Percentiles rank a stretch among this genome's conserved stretches.
Conservation (phyloP, 495 filamentous ascomycete species). For the Umbilicaria muhlenbergii region DNA sequence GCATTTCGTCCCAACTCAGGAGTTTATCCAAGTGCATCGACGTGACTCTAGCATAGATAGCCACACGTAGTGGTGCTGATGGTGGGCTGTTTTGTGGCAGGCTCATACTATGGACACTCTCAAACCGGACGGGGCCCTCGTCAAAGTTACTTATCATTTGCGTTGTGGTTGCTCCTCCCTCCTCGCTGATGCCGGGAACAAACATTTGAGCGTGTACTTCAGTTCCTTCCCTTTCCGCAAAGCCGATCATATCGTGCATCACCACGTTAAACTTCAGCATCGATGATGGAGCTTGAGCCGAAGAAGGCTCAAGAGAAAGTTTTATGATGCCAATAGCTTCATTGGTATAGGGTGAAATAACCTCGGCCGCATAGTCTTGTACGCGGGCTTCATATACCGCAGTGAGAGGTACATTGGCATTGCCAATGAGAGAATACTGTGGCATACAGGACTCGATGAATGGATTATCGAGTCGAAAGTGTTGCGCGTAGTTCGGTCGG, state of each 20-base stretch:
- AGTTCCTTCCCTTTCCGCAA: constrained; percentile 90
- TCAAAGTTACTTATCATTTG: constrained; percentile 92
- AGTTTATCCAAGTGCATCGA: constrained; percentile 94
- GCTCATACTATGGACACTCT: constrained; percentile 98
- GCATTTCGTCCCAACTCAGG: constrained; percentile 97
- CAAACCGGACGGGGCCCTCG: constrained; percentile 85
- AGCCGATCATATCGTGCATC: constrained; percentile 93
- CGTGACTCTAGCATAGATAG: constrained; percentile 83
- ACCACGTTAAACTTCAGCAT: constrained; percentile 97
- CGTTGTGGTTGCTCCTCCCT: constrained; percentile 83
- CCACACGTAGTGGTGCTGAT: constrained; percentile 65
- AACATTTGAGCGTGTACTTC: constrained; percentile 94
- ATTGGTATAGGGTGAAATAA: constrained; percentile 82
- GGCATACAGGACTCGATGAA: constrained; percentile 84
- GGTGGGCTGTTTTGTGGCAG: constrained; percentile 72
- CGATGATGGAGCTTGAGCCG: constrained; percentile 77
- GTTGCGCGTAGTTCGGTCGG: constrained; percentile 79
- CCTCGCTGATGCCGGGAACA: constrained; percentile 81
- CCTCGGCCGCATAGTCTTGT: constrained; percentile 83
- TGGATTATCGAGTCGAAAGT: constrained; percentile 45
- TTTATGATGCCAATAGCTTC: constrained; percentile 80
- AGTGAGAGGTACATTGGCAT: constrained; percentile 82
- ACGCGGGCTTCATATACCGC: constrained; percentile 92
- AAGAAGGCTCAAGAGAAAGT: constrained; percentile 83
- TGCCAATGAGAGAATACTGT: constrained; percentile 82